A percentile compares a stretch with the other conserved stretches of the same genome.
Conservation (phyloP, 805 yeast species). For the Ogataea siamensis region DNA sequence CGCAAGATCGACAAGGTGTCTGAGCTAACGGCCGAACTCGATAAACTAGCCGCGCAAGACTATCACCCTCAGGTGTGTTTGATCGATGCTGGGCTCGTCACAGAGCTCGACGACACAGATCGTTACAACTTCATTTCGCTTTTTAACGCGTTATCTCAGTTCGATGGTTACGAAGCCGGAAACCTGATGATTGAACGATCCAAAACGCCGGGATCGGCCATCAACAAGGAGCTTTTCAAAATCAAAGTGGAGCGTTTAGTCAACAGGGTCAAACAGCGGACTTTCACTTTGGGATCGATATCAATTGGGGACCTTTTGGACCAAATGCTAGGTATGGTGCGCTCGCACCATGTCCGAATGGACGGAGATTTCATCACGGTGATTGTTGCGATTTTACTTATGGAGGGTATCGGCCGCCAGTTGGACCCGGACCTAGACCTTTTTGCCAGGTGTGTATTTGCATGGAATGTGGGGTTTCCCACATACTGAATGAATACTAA, state of each 20-base stretch:
- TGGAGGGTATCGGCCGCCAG: constrained; percentile 95
- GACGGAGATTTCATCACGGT: constrained; percentile 96
- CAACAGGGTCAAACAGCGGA: constrained; percentile 73
- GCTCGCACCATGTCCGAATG: constrained; percentile 93
- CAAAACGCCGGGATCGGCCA: constrained; percentile 88
- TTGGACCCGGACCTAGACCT: constrained; percentile 90
- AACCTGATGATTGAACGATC: constrained; percentile 94
- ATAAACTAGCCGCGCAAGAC: constrained; percentile 47
- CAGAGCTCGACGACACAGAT: constrained; percentile 77
- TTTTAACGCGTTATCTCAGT: constrained; percentile 82
- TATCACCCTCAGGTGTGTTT: constrained; percentile 85
- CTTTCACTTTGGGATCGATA: constrained; percentile 89
- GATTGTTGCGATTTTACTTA: constrained; percentile 83
- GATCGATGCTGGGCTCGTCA: constrained; percentile 90
- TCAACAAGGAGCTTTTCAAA: constrained; percentile 82
- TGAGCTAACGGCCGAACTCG: constrained; percentile 41
- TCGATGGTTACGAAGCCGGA: constrained; percentile 94
- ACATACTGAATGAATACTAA: constrained; percentile 30
- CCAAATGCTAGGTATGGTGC: constrained; percentile 85
- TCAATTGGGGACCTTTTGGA: constrained; percentile 89
- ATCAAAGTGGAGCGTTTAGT: constrained; percentile 83
- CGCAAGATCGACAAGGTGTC: constrained; percentile 34
- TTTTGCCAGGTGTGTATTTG: constrained; percentile 89
- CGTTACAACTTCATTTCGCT: constrained; percentile 84
- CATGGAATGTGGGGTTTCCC: constrained; percentile 38